Evolutionary conservation across 2,329 filamentous ascomycete genomes (phyloP), one percentile per base, ranked within the genome.

Genomic region (Chalaropsis thielavioides): DNA sequence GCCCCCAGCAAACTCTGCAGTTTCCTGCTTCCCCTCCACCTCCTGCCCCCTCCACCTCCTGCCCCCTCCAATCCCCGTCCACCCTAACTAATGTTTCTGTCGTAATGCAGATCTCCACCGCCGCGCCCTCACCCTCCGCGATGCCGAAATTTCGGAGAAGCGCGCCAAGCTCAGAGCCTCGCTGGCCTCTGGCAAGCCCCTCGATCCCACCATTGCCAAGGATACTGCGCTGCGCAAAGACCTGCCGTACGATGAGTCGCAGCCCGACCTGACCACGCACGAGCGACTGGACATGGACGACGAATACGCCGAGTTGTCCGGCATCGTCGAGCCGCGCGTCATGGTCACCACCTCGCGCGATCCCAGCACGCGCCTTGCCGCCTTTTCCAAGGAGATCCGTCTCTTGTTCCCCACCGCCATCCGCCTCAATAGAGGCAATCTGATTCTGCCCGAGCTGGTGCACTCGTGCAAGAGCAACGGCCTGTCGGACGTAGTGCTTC

Each of bases 111-210:
- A 97, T 75, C 85, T 99, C 71, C 95, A 96, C 75, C 85, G 92
- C 67, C 87, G 89, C 72, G 92, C 94, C 44, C 81, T 96, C 66
- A 86, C 90, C 24, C 83, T 96, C 54, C 86, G 88, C 70, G 90
- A 96, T 77, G 92, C 92, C 68, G 92, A 96, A 72, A 95, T 95
- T 69, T 89, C 88, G 66, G 90, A 95, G 74, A 96, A 96, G 75
- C 82, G 92, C 71, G 88, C 92, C 46, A 89, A 95, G 73, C 78
- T 99, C 64, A 88, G 92, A 73, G 85, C 87, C 41, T 91, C 92
- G 10, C 81, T 97, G 62, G 92, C 94, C 24, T 90, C 89, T 10
- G 94, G 94, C 69, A 95, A 94, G 73, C 88, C 90, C 8, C 77
- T 96, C 60, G 88, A 92, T 70, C 83, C 88, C 27, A 80, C 82